Conservation (phyloP, 345 rosid species). For the Salix suchowensis region DNA sequence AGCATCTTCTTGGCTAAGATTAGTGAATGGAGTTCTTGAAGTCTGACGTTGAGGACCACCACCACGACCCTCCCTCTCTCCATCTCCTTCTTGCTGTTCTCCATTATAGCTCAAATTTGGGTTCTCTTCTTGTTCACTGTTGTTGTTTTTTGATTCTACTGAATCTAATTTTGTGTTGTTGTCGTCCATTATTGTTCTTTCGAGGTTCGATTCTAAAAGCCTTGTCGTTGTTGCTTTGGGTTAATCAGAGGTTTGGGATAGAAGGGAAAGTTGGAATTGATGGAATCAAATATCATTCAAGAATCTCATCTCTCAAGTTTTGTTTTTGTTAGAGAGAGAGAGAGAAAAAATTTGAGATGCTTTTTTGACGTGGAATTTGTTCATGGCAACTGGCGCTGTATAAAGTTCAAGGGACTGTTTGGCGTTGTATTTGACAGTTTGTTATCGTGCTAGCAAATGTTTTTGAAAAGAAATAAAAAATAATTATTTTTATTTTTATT, state of each 20-base stretch:
- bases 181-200: constrained; percentile 28
- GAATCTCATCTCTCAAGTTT: neutral
- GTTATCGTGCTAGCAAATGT: too few relatives aligned
- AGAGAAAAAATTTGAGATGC: neutral
- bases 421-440: too few relatives aligned
- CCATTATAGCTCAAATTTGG: constrained; percentile 22
- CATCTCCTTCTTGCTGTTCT: neutral
- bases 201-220: neutral
- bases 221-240: too few relatives aligned
- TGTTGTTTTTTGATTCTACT: constrained; percentile 19
- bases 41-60: constrained; percentile 22
- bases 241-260: neutral
- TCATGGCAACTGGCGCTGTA: neutral
- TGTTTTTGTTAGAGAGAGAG: neutral
- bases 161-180: constrained; percentile 17
- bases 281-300: constrained; percentile 7
- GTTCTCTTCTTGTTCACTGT: constrained; percentile 30
- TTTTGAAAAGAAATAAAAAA: too few relatives aligned
- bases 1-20: constrained; percentile 81
- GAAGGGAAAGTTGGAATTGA: neutral
- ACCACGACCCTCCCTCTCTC: constrained; percentile 27
- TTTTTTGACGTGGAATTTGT: neutral
- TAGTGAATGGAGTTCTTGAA: constrained; percentile 70
- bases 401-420: neutral
- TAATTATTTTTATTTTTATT: too few relatives aligned